Evolutionary conservation across 371 early-diverging fungal species (phyloP).

Genomic region (Caulochytrium protostelioides): DNA sequence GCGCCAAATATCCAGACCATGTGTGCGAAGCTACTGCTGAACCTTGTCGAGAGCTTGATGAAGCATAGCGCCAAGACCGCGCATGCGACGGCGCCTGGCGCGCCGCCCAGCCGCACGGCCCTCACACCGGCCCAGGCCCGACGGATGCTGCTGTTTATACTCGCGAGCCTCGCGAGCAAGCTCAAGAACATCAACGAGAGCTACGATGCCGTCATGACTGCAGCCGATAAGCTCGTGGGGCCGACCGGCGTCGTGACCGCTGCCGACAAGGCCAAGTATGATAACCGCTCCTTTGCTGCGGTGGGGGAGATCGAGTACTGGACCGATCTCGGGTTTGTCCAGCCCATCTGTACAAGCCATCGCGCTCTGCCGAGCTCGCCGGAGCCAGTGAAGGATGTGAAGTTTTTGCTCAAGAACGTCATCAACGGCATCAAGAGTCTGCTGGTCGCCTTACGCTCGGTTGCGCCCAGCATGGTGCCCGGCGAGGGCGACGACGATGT

Average conservation of each 20-base stretch:
- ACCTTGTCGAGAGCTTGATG: conserved; percentile 67
- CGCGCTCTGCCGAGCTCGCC: conserved; percentile 36
- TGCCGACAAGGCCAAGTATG: too few species aligned
- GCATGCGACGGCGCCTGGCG: neutral
- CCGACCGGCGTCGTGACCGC: too few species aligned
- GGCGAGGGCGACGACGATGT: too few species aligned
- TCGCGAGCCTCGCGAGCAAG: neutral
- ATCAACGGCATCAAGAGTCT: conserved; percentile 66
- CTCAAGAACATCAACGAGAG: neutral
- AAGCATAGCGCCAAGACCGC: conserved; percentile 8
- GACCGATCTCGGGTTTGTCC: conserved; percentile 55
- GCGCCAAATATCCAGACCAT: conserved; percentile 81
- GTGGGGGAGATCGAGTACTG: too few species aligned
- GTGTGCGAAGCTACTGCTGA: conserved; percentile 81
- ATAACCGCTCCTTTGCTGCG: too few species aligned
- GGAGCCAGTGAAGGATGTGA: conserved; percentile 48
- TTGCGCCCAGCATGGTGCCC: too few species aligned
- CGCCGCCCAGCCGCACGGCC: too few species aligned
- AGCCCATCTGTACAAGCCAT: conserved; percentile 48
- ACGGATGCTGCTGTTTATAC: too few species aligned
- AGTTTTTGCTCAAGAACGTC: conserved; percentile 63
- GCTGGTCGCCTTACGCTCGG: conserved; percentile 48
- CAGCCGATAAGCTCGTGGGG: too few species aligned
- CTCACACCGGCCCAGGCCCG: too few species aligned
- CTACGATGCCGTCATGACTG: too few species aligned